Evolutionary conservation across 2,329 filamentous ascomycete genomes (phyloP).

Genomic region (Calonectria pseudoturangicola): DNA sequence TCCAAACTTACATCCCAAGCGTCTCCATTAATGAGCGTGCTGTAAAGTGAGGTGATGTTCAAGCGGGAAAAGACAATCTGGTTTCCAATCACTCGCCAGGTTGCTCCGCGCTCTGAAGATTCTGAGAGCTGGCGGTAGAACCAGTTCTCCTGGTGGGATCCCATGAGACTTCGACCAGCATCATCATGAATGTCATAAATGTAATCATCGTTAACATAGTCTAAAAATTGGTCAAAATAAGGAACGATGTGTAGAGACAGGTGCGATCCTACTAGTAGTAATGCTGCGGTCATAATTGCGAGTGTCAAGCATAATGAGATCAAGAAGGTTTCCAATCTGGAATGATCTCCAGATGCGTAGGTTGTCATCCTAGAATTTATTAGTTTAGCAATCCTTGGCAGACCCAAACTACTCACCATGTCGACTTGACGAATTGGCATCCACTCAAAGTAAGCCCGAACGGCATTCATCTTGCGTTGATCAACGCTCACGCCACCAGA

Average conservation of each 20-base stretch:
- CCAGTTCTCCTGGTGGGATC: conserved; percentile 83
- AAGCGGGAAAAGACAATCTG: conserved; percentile 14
- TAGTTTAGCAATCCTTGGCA: conserved; percentile 34
- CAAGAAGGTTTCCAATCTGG: conserved; percentile 12
- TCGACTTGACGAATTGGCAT: conserved; percentile 72
- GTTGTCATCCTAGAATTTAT: neutral
- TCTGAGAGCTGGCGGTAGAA: conserved; percentile 77
- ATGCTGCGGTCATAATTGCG: conserved; percentile 14
- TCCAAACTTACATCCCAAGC: conserved; percentile 13
- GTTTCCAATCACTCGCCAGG: conserved; percentile 83
- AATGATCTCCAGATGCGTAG: conserved; percentile 13
- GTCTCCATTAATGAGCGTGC: neutral
- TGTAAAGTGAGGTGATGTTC: neutral
- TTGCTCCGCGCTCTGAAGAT: conserved; percentile 78
- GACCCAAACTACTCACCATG: conserved; percentile 49
- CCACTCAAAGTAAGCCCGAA: conserved; percentile 82
- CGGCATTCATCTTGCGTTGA: conserved; percentile 83
- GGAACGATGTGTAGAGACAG: no score
- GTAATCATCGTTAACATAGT: neutral
- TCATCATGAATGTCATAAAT: conserved; percentile 74
- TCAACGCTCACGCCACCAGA: conserved; percentile 73
- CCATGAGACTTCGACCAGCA: conserved; percentile 81
- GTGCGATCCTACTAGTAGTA: neutral
- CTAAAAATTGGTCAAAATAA: neutral
- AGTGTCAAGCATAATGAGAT: conserved; percentile 18